Evolutionary conservation across 208 protist species (phyloP).

Genomic region (Acanthamoeba healyi): DNA sequence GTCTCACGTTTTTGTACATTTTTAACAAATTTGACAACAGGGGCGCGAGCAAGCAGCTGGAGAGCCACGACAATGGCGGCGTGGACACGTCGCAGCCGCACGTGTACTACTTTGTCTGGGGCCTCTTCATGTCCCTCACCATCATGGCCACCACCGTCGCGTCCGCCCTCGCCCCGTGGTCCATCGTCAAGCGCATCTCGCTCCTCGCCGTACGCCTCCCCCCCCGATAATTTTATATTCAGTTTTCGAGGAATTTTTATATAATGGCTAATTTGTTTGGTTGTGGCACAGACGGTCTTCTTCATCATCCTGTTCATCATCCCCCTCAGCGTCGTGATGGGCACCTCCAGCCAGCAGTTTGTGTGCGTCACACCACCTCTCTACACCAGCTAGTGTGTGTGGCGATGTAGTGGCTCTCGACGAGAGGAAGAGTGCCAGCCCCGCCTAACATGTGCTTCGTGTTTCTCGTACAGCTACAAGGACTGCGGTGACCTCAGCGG

Average conservation of each 20-base stretch:
- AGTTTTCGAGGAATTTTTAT: neutral
- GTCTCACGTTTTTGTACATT: too few species aligned
- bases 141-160: conserved; percentile 17
- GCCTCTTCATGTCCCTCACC: neutral
- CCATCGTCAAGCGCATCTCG: neutral
- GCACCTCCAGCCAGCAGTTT: neutral
- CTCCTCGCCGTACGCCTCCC: neutral
- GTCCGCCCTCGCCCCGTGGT: neutral
- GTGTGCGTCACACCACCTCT: neutral
- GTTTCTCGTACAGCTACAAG: too few species aligned
- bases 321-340: conserved; percentile 35
- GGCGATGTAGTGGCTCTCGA: too few species aligned
- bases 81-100: neutral
- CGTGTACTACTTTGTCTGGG: conserved; percentile 11
- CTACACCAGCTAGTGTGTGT: neutral
- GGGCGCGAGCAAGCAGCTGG: neutral
- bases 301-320: conserved; percentile 47
- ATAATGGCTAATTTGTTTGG: neutral
- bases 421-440: too few species aligned
- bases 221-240: neutral
- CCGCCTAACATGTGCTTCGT: too few species aligned
- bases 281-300: neutral
- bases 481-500: neutral
- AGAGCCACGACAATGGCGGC: neutral
- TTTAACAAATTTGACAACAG: neutral